Base-by-base conservation (phyloP, 352 stramenopile genomes). In the Phytophthora capsici region DNA sequence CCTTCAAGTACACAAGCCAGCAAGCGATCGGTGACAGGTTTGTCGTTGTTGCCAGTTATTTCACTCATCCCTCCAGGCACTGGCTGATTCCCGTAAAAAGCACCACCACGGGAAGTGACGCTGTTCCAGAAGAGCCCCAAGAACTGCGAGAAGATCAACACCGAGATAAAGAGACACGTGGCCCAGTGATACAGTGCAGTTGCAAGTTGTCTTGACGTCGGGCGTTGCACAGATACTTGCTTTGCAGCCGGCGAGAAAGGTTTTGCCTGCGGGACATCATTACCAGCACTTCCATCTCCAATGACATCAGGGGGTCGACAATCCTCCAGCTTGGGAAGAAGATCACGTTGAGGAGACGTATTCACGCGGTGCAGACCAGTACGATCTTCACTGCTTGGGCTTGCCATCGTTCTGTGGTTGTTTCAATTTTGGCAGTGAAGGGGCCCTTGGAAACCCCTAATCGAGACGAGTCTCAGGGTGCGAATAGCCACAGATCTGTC, bases 1-100 rank as follows among this genome's bases (percentile, higher is more conserved):
- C 77, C 78, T 17, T 75, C 43, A 7, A 72, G 63, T 3, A 73
- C 63, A 48, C 81, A 88, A n/a, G 69, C 77, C 13, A 90, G n/a
- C 6, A 75, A 1, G 3, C 81, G 78, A 47, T 88, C 81, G 0
- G 75, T 75, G 38, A 74, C 81, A 7, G 71, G 75, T 30, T 80
- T 78, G 46, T 88, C 81, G 50, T 88, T 88, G n/a, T 17, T 46
- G 41, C 75, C 73, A 9, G 40, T 54, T 38, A 80, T 68, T 30
- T 56, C n/a, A 22, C 16, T 13, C 30, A 68, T 73, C 16, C 32
- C 64, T 41, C 57, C 64, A 19, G 46, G 50, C 2, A 37, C 37
- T 20, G 71, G 77, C 0, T 51, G 38, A 0, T 28, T 52, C 4
- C 74, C 77, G 32, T 67, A 76, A 10, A 62, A 0, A 22, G 63